These are phyloP conservation scores for Macroventuria anomochaeta DNA, from an alignment of 2,329 filamentous ascomycete species.

Conservation along the genomic window DNA sequence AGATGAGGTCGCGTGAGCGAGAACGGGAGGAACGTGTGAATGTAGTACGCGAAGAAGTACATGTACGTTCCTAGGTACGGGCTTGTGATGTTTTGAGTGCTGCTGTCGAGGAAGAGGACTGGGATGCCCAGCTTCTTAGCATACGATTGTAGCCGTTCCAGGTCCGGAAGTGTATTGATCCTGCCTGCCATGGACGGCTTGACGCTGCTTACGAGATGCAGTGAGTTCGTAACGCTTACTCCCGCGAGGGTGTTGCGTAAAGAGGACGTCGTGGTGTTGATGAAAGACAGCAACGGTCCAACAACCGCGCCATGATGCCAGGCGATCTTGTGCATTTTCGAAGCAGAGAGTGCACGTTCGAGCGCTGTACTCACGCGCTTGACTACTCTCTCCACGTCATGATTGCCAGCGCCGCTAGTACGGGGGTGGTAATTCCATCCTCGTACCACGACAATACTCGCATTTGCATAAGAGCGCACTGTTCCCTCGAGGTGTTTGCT, in stretches of 20 bases:
- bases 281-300: conserved; percentile 37
- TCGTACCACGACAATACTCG: conserved; percentile 37
- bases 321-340: conserved; percentile 28
- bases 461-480: conserved; percentile 33
- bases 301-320: conserved; percentile 46
- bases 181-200: conserved; percentile 30
- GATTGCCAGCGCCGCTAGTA: conserved; percentile 14
- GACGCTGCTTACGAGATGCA: conserved; percentile 27
- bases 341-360: conserved; percentile 26
- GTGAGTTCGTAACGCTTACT: conserved; percentile 34
- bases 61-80: conserved; percentile 37
- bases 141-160: conserved; percentile 36
- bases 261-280: conserved; percentile 34
- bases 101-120: conserved; percentile 39
- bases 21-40: conserved; percentile 35
- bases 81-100: conserved; percentile 29
- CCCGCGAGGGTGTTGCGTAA: conserved; percentile 31
- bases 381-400: conserved; percentile 24
- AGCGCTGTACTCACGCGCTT: conserved; percentile 36
- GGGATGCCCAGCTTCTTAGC: conserved; percentile 32
- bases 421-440: conserved; percentile 28
- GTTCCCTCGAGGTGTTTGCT: conserved; percentile 36
- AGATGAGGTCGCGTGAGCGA: conserved; percentile 30
- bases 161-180: conserved; percentile 29
- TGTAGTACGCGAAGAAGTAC: conserved; percentile 44